These are phyloP conservation scores for Calocybe indica DNA, from an alignment of 768 basidiomycete species.

Conservation along the genomic window DNA sequence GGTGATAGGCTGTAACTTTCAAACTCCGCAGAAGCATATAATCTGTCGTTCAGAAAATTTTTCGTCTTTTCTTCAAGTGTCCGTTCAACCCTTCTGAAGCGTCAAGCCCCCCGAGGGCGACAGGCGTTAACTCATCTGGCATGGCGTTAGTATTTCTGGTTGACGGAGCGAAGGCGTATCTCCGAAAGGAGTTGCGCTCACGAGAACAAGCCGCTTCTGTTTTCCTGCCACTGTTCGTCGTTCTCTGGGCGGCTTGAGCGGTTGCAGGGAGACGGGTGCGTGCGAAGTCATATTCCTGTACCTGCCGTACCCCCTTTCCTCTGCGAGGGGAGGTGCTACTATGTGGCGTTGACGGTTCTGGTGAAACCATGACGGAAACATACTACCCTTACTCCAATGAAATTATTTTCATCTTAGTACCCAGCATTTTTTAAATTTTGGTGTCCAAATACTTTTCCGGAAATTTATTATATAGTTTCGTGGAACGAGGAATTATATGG, in stretches of 20 bases:
- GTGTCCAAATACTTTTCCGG: too few species aligned
- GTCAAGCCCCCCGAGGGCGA: slow-evolving; percentile 31
- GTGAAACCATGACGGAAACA: slow-evolving; percentile 81
- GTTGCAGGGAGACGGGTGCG: slow-evolving; percentile 1
- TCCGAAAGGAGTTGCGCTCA: slow-evolving; percentile 21
- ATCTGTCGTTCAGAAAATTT: slow-evolving; percentile 10
- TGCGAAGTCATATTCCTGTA: slow-evolving; percentile 80
- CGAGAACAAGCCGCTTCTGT: slow-evolving; percentile 27
- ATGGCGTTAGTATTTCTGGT: slow-evolving; percentile 64
- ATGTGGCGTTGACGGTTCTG: slow-evolving; percentile 76
- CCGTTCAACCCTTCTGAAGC: slow-evolving; percentile 68
- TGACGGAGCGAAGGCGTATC: slow-evolving; percentile 69
- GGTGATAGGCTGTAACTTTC: slow-evolving; percentile 8
- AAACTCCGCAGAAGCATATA: slow-evolving; percentile 27
- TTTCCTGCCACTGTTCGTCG: too few species aligned
- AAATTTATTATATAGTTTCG: too few species aligned
- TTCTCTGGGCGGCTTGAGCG: slow-evolving; percentile 6
- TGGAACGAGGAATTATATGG: too few species aligned
- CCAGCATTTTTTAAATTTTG: too few species aligned
- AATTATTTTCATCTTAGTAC: background rate
- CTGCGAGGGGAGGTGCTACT: slow-evolving; percentile 41
- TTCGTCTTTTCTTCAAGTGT: slow-evolving; percentile 44
- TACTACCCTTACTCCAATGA: slow-evolving; percentile 6
- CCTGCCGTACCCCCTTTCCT: slow-evolving; percentile 55
- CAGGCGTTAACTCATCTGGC: slow-evolving; percentile 43